Evolutionary conservation across 305 asterid genomes (phyloP).

Genomic region (Coffea humblotiana): DNA sequence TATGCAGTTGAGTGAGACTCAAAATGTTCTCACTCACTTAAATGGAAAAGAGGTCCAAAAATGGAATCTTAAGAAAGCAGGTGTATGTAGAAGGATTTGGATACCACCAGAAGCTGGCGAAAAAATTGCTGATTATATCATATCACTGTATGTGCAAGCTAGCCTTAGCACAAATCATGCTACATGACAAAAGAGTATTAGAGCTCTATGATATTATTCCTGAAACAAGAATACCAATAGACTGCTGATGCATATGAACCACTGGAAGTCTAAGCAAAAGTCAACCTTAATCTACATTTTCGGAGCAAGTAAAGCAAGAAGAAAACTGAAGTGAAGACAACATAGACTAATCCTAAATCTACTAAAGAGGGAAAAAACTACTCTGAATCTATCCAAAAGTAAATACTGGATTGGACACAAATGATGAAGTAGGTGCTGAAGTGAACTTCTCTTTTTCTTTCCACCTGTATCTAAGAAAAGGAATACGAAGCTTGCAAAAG

Average conservation of each 20-base stretch:
- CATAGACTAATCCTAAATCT: no score
- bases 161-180: not conserved
- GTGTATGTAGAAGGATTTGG: no score
- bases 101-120: not conserved
- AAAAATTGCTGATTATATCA: no score
- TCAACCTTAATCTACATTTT: not conserved
- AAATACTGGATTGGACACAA: not conserved
- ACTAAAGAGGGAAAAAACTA: not conserved
- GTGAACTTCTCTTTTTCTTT: not conserved
- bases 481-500: not conserved
- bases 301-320: not conserved
- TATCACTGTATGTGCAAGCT: not conserved
- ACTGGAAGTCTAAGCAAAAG: not conserved
- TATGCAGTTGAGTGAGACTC: no score
- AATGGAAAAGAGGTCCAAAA: not conserved
- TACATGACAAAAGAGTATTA: not conserved
- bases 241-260: not conserved
- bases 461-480: not conserved
- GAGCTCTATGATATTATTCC: not conserved
- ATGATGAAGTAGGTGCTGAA: not conserved
- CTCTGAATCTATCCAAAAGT: not conserved
- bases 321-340: not conserved
- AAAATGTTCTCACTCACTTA: no score
- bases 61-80: not conserved
- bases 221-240: not conserved